phyloP scores from a whole-genome alignment of 169 alveolate species.

The Plasmodium yoelii region DNA sequence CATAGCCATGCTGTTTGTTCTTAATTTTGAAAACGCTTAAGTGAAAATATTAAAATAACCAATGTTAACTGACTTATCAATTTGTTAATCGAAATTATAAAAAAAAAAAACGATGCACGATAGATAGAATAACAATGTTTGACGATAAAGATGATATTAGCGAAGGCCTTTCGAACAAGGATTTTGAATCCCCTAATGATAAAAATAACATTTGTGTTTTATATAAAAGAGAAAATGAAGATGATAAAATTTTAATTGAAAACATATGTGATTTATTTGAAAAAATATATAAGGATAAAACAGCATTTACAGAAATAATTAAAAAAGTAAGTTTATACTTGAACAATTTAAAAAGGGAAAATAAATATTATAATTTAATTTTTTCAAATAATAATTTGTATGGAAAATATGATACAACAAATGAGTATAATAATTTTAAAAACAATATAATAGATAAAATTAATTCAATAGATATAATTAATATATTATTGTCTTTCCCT shows the following conservation, averaged over 20 bases:
- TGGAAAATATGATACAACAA: constrained; percentile 13
- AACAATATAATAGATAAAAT: constrained; percentile 20
- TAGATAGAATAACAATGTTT: constrained; percentile 15
- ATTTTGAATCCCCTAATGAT: neutral
- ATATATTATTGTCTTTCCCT: constrained; percentile 22
- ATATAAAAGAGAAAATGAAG: constrained; percentile 9
- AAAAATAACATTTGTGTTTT: neutral
- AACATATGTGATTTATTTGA: constrained; percentile 2
- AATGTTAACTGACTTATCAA: no score
- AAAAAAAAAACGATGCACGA: neutral
- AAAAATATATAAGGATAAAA: constrained; percentile 18
- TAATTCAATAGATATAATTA: constrained; percentile 22
- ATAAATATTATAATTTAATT: constrained; percentile 40
- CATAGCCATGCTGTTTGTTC: no score
- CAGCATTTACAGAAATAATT: constrained; percentile 26
- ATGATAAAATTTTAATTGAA: constrained; percentile 7
- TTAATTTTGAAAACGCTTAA: no score
- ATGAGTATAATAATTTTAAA: constrained; percentile 20
- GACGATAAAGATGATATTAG: neutral
- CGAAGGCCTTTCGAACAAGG: constrained; percentile 6
- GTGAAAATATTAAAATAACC: no score
- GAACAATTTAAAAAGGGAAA: constrained; percentile 36
- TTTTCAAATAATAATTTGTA: constrained; percentile 10
- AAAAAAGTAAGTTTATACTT: constrained; percentile 43
- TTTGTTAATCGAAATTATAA: no score